phyloP scores from a whole-genome alignment of 2,329 filamentous ascomycete species.

The Scedosporium dehoogii region DNA sequence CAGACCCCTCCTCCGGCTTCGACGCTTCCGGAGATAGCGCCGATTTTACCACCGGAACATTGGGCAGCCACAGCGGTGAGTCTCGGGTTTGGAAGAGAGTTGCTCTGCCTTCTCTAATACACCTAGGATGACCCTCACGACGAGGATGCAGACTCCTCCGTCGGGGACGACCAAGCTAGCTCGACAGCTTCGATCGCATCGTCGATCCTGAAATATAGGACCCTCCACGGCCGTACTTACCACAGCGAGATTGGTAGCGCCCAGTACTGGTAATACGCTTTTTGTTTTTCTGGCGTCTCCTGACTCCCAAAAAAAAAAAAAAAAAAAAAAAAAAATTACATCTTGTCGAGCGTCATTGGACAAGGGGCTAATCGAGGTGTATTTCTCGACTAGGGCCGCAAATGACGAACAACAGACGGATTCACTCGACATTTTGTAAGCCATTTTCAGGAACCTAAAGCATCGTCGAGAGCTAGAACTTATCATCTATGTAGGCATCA shows the following conservation, averaged over 20 bases:
- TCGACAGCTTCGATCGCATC: conserved; percentile 20
- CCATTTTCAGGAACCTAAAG: background rate
- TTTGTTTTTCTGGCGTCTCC: background rate
- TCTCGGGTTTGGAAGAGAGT: background rate
- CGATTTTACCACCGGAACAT: background rate
- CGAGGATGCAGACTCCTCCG: background rate
- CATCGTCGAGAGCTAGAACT: conserved; percentile 1
- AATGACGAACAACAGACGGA: conserved; percentile 19
- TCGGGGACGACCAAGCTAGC: conserved; percentile 1
- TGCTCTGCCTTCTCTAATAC: background rate
- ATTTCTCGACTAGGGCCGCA: background rate
- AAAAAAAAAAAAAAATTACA: no score
- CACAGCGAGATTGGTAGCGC: conserved; percentile 18
- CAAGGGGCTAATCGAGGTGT: background rate
- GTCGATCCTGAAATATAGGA: conserved; percentile 20
- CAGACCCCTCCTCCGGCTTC: background rate
- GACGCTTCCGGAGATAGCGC: background rate
- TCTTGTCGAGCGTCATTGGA: background rate
- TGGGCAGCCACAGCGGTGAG: background rate
- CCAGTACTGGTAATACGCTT: conserved; percentile 16
- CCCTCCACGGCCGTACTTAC: conserved; percentile 19
- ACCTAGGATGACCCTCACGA: background rate
- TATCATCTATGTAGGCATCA: conserved; percentile 12
- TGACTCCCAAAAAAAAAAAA: no score
- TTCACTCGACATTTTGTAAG: conserved; percentile 17